phyloP scores from a whole-genome alignment of 2,329 filamentous ascomycete genomes.

The Aspergillus texensis region DNA sequence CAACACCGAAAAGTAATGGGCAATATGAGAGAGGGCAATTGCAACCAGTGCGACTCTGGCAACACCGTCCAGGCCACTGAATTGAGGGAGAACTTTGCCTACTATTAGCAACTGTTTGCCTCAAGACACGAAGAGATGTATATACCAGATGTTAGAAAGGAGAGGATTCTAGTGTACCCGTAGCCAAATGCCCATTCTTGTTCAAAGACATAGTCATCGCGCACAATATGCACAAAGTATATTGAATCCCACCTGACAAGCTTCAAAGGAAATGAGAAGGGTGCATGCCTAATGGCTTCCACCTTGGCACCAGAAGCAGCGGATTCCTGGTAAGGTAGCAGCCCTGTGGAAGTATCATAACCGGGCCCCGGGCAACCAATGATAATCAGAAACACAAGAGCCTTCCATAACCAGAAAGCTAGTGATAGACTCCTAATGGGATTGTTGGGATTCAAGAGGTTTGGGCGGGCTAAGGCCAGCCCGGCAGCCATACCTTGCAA shows the following conservation, averaged over 20 bases:
- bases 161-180: constrained; percentile 52
- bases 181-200: constrained; percentile 70
- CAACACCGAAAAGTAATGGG: constrained; percentile 76
- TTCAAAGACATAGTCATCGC: constrained; percentile 60
- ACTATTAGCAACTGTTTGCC: constrained; percentile 15
- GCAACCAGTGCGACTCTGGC: constrained; percentile 53
- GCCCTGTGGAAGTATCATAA: constrained; percentile 64
- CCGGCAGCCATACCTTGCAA: constrained; percentile 1
- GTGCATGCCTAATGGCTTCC: constrained; percentile 10
- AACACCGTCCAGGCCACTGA: constrained; percentile 23
- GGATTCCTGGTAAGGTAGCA: constrained; percentile 42
- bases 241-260: constrained; percentile 65
- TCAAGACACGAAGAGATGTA: not conserved
- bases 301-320: constrained; percentile 14
- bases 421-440: constrained; percentile 38
- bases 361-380: constrained; percentile 58
- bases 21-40: constrained; percentile 68
- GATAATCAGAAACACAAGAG: constrained; percentile 53
- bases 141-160: constrained; percentile 39
- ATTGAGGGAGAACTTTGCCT: constrained; percentile 26
- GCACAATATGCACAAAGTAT: constrained; percentile 59
- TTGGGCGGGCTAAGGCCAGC: constrained; percentile 11
- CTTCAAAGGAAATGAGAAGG: constrained; percentile 39
- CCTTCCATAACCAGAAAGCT: constrained; percentile 60
- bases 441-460: constrained; percentile 29